Percentiles rank a stretch among this genome's conserved stretches.
These are phyloP conservation scores for Beta vulgaris DNA, from an alignment of 148 eudicot species.

Conservation along the genomic window DNA sequence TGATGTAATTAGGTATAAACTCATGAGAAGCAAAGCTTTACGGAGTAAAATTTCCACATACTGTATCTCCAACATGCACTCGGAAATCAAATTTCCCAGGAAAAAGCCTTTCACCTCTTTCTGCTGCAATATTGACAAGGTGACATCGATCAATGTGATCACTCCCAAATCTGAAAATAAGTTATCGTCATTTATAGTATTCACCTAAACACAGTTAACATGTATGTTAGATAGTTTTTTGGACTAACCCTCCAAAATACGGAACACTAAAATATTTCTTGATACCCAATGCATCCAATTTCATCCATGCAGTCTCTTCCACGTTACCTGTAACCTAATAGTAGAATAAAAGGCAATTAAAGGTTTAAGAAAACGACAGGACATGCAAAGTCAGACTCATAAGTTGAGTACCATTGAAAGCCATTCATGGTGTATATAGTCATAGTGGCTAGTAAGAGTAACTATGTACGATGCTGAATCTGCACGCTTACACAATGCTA, in stretches of 20 bases:
- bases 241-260: constrained; percentile 26
- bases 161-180: constrained; percentile 25
- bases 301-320: constrained; percentile 29
- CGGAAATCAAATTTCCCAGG: constrained; percentile 23
- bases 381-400: not conserved
- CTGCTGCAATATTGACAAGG: constrained; percentile 26
- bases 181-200: not conserved
- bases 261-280: constrained; percentile 23
- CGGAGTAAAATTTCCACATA: constrained; percentile 10
- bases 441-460: no score
- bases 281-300: constrained; percentile 29
- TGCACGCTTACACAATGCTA: not conserved
- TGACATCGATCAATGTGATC: constrained; percentile 27
- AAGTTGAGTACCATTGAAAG: not conserved
- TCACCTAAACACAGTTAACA: not conserved
- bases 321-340: constrained; percentile 20
- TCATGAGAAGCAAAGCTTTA: not conserved
- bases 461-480: no score
- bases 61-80: constrained; percentile 30
- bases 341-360: not conserved
- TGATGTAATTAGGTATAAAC: not conserved
- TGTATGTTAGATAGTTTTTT: not conserved
- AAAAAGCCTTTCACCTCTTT: constrained; percentile 15
- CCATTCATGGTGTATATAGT: not conserved
- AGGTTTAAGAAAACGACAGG: not conserved